Conservation (phyloP, 495 filamentous ascomycete genomes). For the Lasiosphaeria ovina region DNA sequence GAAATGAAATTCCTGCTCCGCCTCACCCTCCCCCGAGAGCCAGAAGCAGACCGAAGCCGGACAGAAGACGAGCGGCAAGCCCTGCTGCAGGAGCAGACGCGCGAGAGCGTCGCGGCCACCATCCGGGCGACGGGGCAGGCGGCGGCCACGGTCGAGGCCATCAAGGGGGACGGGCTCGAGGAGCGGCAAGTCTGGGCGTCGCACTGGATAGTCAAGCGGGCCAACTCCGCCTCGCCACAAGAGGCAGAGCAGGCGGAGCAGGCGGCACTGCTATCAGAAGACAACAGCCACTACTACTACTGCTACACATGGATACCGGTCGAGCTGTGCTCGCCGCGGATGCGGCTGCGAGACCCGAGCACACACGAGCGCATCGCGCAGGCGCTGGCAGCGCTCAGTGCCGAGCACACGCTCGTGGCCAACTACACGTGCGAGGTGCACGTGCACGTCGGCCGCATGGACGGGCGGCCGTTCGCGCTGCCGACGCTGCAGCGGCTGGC, state of each 20-base stretch:
- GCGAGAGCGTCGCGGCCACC: constrained; percentile 19
- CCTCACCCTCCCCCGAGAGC: constrained; percentile 5
- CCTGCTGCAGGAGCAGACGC: constrained; percentile 10
- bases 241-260: constrained; percentile 13
- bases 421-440: constrained; percentile 36
- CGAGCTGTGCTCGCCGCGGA: constrained; percentile 32
- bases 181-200: constrained; percentile 29
- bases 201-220: constrained; percentile 35
- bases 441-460: constrained; percentile 30
- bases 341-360: constrained; percentile 16
- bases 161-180: constrained; percentile 7
- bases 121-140: constrained; percentile 20
- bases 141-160: constrained; percentile 19
- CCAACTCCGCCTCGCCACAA: constrained; percentile 28
- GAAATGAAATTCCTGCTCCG: constrained; percentile 21
- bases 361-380: constrained; percentile 14
- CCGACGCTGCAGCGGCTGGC: constrained; percentile 29
- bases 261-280: background rate
- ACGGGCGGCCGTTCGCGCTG: constrained; percentile 25
- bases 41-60: background rate
- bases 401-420: constrained; percentile 21
- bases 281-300: too few relatives aligned
- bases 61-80: constrained; percentile 1
- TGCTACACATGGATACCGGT: constrained; percentile 28
- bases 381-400: constrained; percentile 20